Base-by-base conservation (phyloP, 106 monocot species). In the Hemerocallis citrina region DNA sequence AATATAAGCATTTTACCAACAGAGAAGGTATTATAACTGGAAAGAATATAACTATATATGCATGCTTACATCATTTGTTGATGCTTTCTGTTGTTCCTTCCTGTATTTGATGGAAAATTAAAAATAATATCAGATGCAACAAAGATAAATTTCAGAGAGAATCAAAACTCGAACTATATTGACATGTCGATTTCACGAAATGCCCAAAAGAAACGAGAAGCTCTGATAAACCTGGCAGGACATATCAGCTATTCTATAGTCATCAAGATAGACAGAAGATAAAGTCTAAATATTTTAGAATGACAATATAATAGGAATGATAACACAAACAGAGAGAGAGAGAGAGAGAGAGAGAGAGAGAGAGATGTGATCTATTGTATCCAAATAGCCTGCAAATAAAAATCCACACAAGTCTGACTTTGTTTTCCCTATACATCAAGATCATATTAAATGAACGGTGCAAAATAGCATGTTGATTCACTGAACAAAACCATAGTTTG, bases 11-110 rank as follows among this genome's bases (percentile, higher is more conserved):
- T 17, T 16, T 1, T 33, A 8, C 33, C 21, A 17, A 49, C 34
- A 50, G 14, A 16, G 2, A 34, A n/a, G n/a, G n/a, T n/a, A n/a
- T n/a, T n/a, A 35, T 3, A 21, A 37, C 5, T 47, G 36, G n/a
- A 68, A 29, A 47, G 24, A 38, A 63, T 52, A 22, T 22, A 34
- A 22, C 14, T 34, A 44, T 12, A 39, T 7, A 54, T 21, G 16
- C 45, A 43, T 12, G 6, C 69, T 59, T 59, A 79, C 79, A 39
- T 68, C 79, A 52, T 5, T 41, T 49, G 37, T 59, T 52, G 32
- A 44, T 36, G 40, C 44, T 65, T 52, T 68, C 36, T 8, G 16
- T 35, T 35, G 44, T n/a, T 42, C 14, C 25, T 51, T 74, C 69
- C 79, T 79, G 78, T 34, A 68, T 55, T 38, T 22, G 20, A 37